phyloP scores from a whole-genome alignment of 495 filamentous ascomycete species.

The Lepraria neglecta region DNA sequence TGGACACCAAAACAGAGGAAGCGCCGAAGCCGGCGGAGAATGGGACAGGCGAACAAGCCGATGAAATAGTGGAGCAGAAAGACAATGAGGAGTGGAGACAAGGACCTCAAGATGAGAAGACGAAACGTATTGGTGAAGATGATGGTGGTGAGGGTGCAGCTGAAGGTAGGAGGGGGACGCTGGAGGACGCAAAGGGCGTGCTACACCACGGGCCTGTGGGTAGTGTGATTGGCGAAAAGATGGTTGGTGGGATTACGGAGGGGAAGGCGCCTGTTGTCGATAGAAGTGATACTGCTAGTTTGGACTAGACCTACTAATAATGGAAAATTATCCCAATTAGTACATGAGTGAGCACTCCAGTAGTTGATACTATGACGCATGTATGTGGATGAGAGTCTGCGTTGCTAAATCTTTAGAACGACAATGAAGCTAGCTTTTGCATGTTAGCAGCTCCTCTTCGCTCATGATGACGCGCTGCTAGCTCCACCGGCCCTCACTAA shows the following conservation, averaged over 20 bases:
- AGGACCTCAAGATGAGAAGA: background rate
- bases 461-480: no score
- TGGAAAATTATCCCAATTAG: background rate
- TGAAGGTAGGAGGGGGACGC: constrained; percentile 12
- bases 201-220: constrained; percentile 11
- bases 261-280: background rate
- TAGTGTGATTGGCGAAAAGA: background rate
- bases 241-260: background rate
- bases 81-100: background rate
- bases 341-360: no score
- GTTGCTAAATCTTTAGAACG: no score
- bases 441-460: no score
- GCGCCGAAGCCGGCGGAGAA: background rate
- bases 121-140: background rate
- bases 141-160: background rate
- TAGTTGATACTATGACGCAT: no score
- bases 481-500: no score
- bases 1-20: background rate
- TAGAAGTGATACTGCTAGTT: constrained; percentile 10
- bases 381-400: no score
- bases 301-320: background rate
- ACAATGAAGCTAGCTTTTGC: no score
- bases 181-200: constrained; percentile 21
- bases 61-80: background rate
- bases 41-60: background rate